Evolutionary conservation across 202 grass and related monocot genomes (phyloP).

Genomic region (Panicum hallii): DNA sequence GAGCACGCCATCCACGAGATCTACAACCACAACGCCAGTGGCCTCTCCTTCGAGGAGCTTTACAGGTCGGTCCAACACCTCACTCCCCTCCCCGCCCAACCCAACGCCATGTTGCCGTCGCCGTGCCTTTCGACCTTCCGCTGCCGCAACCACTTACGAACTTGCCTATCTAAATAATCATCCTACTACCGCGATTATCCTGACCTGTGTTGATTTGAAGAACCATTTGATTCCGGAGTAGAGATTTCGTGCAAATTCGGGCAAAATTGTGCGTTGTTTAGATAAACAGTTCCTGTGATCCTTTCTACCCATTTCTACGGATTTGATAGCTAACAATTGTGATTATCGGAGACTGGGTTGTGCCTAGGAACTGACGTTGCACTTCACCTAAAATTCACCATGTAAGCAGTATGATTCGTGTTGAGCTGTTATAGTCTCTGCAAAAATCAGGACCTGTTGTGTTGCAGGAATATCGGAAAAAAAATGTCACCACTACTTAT

Average conservation of each 20-base stretch:
- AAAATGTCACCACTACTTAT: neutral
- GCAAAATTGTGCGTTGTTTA: neutral
- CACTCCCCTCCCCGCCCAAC: neutral
- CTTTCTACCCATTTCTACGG: neutral
- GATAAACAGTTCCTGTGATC: neutral
- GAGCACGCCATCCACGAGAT: slow-evolving; percentile 99
- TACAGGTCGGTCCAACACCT: slow-evolving; percentile 59
- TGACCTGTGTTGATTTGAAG: slow-evolving; percentile 12
- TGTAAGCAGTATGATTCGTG: slow-evolving; percentile 10
- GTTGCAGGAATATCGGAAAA: slow-evolving; percentile 4
- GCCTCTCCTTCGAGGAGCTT: slow-evolving; percentile 98
- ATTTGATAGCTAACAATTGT: neutral
- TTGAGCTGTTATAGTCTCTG: slow-evolving; percentile 19
- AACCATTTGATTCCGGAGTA: neutral
- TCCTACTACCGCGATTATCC: slow-evolving; percentile 7
- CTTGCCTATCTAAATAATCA: neutral
- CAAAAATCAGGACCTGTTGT: neutral
- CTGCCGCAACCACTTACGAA: neutral
- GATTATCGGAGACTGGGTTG: slow-evolving; percentile 2
- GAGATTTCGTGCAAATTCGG: slow-evolving; percentile 12
- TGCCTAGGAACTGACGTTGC: neutral
- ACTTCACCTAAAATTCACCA: neutral
- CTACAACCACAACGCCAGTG: slow-evolving; percentile 98
- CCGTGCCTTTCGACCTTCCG: slow-evolving; percentile 6
- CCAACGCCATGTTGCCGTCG: neutral